Evolutionary conservation across 495 filamentous ascomycete genomes (phyloP).

Genomic region (Parathielavia appendiculata): DNA sequence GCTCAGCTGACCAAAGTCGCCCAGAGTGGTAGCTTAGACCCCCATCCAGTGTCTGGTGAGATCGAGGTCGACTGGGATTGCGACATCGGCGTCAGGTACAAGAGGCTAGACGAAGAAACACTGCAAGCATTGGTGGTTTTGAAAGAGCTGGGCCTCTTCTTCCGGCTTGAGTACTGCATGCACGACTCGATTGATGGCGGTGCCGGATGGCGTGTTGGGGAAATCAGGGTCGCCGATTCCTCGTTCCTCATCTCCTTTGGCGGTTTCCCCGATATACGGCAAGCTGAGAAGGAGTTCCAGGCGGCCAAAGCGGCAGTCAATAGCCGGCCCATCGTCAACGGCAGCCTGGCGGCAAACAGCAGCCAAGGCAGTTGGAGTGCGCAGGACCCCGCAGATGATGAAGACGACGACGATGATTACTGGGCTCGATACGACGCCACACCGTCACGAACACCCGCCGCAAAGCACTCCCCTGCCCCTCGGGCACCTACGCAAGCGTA

Average conservation of each 20-base stretch:
- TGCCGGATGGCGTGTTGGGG: conserved; percentile 78
- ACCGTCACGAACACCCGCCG: conserved; percentile 67
- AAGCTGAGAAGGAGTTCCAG: conserved; percentile 43
- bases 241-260: conserved; percentile 39
- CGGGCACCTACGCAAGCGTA: conserved; percentile 17
- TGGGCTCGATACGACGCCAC: conserved; percentile 93
- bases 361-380: conserved; percentile 16
- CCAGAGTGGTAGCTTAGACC: conserved; percentile 65
- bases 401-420: conserved; percentile 85
- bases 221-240: conserved; percentile 56
- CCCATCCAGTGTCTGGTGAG: conserved; percentile 89
- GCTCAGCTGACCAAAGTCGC: conserved; percentile 61
- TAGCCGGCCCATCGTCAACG: conserved; percentile 4
- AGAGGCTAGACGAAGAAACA: conserved; percentile 78
- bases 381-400: conserved; percentile 37
- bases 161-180: conserved; percentile 49
- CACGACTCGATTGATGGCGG: conserved; percentile 62
- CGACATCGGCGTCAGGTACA: conserved; percentile 63
- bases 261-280: conserved; percentile 35
- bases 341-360: not conserved
- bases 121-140: conserved; percentile 62
- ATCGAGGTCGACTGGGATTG: conserved; percentile 64
- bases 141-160: conserved; percentile 49
- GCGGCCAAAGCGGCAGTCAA: conserved; percentile 25
- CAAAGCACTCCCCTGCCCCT: conserved; percentile 57